Evolutionary conservation across 768 basidiomycete genomes (phyloP), one percentile per base, ranked within the genome.

Genomic region (Suillus bovinus): DNA sequence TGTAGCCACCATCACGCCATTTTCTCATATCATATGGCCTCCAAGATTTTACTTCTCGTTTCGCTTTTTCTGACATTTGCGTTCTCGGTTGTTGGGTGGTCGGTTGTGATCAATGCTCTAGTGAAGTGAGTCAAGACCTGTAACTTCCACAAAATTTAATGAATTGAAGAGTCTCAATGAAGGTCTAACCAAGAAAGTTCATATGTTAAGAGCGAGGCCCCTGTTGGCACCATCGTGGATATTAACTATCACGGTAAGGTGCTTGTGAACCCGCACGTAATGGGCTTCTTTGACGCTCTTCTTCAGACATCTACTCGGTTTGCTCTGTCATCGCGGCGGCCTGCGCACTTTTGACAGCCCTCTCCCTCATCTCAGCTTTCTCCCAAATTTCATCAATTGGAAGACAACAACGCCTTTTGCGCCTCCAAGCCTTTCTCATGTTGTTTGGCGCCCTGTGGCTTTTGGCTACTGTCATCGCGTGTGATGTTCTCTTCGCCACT

Each of bases 381-480:
- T 16, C 72, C 61, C 58, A 71, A 64, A 46, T 50, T 53, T 33
- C 46, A 44, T 49, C 60, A 16, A 22, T 59, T 53, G 61, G 36
- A 33, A 36, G 27, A 46, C 39, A 5, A 41, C 60, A 8, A 33
- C 55, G 29, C 20, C 50, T 63, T 31, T 68, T 79, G 54, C 66
- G 61, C 38, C 29, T 76, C 20, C 77, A 79, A 63, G 74, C 67
- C 50, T 49, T 60, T 57, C 27, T 76, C 41, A 73, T 83, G 65
- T 69, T 71, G 20, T 79, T 84, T 68, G 71, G 77, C 66, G 66
- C 75, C 38, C 27, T 75, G 14, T 82, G 80, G 80, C 72, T 86
- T 47, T 74, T 86, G 61, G 80, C 77, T 27, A 73, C 78, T 57
- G 73, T 81, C 63, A 77, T 82, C 22, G 75, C 79, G 7, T 81